phyloP scores from a whole-genome alignment of 2,329 filamentous ascomycete genomes.

The Ceratocystis destructans region DNA sequence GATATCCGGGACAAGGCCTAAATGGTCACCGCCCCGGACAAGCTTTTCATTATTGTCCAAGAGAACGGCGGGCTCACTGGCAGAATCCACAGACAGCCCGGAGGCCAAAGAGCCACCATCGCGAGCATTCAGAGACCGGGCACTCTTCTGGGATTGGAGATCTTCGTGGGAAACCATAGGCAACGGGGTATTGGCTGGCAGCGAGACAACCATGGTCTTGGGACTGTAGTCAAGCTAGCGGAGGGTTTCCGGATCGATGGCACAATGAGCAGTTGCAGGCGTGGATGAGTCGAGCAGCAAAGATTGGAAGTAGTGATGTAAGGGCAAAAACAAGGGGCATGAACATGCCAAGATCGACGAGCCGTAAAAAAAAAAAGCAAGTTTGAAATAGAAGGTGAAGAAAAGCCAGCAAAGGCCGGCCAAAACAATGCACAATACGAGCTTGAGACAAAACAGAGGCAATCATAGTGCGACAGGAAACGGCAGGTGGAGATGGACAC shows the following conservation, averaged over 20 bases:
- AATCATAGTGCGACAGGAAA: not conserved
- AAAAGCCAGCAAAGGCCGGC: not conserved
- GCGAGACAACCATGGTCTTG: not conserved
- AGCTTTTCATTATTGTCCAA: not conserved
- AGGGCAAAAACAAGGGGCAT: not conserved
- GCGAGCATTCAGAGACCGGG: not conserved
- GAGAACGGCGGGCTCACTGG: not conserved
- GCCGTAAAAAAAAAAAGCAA: not conserved
- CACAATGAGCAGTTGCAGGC: not conserved
- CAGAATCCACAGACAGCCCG: not conserved
- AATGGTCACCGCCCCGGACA: not conserved
- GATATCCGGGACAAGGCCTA: not conserved
- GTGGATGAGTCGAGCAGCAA: not conserved
- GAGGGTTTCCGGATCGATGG: not conserved
- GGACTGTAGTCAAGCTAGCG: not conserved
- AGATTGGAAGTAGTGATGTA: not conserved
- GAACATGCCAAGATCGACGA: not conserved
- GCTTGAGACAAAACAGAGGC: not conserved
- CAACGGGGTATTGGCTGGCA: conserved; percentile 4
- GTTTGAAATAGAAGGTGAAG: not conserved
- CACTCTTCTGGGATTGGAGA: not conserved
- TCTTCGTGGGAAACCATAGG: not conserved
- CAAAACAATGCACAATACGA: not conserved
- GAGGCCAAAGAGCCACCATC: not conserved
- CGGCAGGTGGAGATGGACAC: not conserved